These are phyloP conservation scores for Oryza glaberrima DNA, from an alignment of 176 grass and related monocot genomes.

Conservation along the genomic window DNA sequence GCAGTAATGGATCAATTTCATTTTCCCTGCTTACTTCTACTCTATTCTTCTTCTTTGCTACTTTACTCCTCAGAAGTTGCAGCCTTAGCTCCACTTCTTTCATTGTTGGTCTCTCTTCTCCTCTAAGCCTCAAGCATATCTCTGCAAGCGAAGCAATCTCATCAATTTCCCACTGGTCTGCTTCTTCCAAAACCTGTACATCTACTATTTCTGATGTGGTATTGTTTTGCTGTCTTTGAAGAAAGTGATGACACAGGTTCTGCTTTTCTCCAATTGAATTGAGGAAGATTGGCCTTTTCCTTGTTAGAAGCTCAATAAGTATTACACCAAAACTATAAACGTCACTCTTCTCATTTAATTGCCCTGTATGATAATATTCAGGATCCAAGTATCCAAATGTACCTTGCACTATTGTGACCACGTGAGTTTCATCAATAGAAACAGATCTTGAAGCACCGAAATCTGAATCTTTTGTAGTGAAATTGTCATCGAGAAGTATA, in stretches of 20 bases:
- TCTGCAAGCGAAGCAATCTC: conserved; percentile 22
- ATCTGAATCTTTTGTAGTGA: not conserved
- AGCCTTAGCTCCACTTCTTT: too few species aligned
- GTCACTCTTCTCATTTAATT: not conserved
- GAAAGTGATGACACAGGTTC: too few species aligned
- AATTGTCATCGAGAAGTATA: not conserved
- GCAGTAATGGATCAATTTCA: too few species aligned
- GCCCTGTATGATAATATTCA: not conserved
- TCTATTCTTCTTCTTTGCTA: too few species aligned
- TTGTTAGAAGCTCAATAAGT: not conserved
- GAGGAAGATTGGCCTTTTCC: not conserved
- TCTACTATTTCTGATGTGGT: not conserved
- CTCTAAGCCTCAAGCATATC: conserved; percentile 21
- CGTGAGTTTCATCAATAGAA: not conserved
- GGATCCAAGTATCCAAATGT: not conserved
- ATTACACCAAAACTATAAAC: conserved; percentile 13
- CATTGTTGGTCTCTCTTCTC: too few species aligned
- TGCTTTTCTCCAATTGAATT: too few species aligned
- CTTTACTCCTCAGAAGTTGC: too few species aligned
- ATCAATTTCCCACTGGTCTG: conserved; percentile 8
- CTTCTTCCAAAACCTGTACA: conserved; percentile 32
- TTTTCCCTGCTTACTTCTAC: too few species aligned
- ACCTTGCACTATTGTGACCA: not conserved
- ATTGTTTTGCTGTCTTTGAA: not conserved
- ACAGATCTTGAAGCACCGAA: conserved; percentile 12